Evolutionary conservation across 2,329 filamentous ascomycete species (phyloP).

Genomic region (Phialemonium atrogriseum): DNA sequence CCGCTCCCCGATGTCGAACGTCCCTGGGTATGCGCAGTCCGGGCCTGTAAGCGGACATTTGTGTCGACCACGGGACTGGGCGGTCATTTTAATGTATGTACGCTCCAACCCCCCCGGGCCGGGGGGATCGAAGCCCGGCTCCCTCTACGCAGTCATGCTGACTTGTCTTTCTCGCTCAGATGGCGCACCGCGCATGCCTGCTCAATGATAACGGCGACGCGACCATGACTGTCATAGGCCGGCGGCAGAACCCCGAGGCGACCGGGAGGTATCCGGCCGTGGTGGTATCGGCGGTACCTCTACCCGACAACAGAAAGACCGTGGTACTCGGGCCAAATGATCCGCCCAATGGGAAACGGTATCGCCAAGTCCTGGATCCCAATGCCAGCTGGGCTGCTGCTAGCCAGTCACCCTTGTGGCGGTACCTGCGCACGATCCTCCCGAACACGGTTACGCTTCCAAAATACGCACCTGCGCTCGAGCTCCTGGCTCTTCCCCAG

Average conservation of each 20-base stretch:
- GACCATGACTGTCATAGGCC: constrained; percentile 7
- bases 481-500: no score
- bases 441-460: no score
- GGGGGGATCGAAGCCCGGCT: no score
- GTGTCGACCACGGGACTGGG: constrained; percentile 7
- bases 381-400: no score
- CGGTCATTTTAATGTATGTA: constrained; percentile 11
- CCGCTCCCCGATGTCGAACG: background rate
- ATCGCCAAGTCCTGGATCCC: no score
- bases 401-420: no score
- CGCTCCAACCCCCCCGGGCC: no score
- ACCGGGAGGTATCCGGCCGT: constrained; percentile 8
- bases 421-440: no score
- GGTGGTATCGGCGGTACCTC: constrained; percentile 8
- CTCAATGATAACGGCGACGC: constrained; percentile 12
- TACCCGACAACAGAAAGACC: no score
- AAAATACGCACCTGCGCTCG: no score
- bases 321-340: no score
- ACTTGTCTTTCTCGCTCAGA: background rate
- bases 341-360: no score
- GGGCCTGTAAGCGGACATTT: constrained; percentile 10
- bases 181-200: constrained; percentile 8
- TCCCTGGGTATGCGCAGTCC: constrained; percentile 12
- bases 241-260: constrained; percentile 5
- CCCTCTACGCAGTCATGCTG: background rate